phyloP scores from a whole-genome alignment of 2,329 filamentous ascomycete genomes.

The Xylaria polymorpha region DNA sequence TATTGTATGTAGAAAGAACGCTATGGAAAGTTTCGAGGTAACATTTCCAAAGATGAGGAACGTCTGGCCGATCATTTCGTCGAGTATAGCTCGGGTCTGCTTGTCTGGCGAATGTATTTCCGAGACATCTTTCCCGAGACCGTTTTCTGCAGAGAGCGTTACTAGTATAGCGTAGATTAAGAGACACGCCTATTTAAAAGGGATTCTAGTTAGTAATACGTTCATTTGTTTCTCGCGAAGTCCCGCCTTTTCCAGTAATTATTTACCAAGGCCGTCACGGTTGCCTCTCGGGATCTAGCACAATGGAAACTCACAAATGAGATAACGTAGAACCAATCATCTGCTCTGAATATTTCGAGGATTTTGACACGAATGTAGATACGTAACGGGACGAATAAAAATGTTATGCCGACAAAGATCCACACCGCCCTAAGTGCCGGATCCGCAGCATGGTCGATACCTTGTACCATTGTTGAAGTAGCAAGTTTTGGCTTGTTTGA shows the following conservation, averaged over 20 bases:
- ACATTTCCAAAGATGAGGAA: conserved; percentile 56
- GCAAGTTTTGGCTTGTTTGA: background rate
- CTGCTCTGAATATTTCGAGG: conserved; percentile 7
- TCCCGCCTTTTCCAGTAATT: background rate
- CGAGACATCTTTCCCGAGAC: conserved; percentile 24
- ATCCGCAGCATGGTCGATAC: background rate
- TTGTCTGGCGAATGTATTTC: conserved; percentile 19
- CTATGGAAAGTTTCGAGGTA: conserved; percentile 54
- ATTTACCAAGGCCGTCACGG: background rate
- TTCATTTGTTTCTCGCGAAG: background rate
- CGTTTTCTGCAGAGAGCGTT: conserved; percentile 18
- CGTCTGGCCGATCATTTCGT: conserved; percentile 51
- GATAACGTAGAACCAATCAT: conserved; percentile 30
- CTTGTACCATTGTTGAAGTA: conserved; percentile 16
- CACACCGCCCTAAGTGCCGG: conserved; percentile 21
- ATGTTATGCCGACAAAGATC: conserved; percentile 21
- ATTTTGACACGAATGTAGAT: conserved; percentile 28
- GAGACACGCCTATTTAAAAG: conserved; percentile 15
- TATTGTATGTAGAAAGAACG: conserved; percentile 54
- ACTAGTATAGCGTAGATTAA: conserved; percentile 23
- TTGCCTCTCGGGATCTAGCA: background rate
- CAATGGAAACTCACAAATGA: conserved; percentile 28
- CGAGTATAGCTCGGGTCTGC: conserved; percentile 43
- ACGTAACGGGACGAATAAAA: conserved; percentile 30
- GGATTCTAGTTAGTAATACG: background rate